Evolutionary conservation across 371 early-diverging fungal genomes (phyloP).

Genomic region (Apophysomyces variabilis): DNA sequence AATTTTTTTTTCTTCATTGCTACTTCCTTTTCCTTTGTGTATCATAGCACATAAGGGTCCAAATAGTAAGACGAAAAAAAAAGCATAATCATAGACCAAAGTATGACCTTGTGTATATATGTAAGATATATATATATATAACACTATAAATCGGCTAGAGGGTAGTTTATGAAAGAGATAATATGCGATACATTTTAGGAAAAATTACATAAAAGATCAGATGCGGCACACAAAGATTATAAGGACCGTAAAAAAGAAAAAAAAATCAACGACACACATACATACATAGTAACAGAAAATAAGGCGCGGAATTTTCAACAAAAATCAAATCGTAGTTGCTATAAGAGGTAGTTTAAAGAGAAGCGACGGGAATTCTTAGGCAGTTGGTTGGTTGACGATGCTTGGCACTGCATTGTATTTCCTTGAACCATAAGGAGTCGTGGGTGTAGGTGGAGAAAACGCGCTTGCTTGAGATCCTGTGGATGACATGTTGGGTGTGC

Average conservation of each 20-base stretch:
- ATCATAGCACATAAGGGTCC: constrained; percentile 8
- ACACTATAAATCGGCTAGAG: neutral
- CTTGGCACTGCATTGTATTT: constrained; percentile 17
- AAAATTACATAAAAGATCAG: constrained; percentile 10
- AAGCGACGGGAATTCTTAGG: neutral
- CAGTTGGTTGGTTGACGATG: constrained; percentile 14
- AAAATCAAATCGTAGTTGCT: constrained; percentile 8
- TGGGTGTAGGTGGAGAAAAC: constrained; percentile 28
- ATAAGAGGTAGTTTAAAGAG: neutral
- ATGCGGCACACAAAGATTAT: constrained; percentile 11
- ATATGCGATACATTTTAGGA: constrained; percentile 9
- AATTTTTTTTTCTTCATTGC: neutral
- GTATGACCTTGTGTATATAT: neutral
- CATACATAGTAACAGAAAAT: constrained; percentile 3
- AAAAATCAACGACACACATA: constrained; percentile 10
- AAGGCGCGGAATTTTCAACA: neutral
- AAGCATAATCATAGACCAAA: neutral
- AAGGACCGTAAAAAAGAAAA: constrained; percentile 5
- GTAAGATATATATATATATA: neutral
- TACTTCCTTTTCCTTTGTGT: neutral
- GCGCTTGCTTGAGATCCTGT: constrained; percentile 25
- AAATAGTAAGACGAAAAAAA: neutral
- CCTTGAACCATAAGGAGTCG: constrained; percentile 24
- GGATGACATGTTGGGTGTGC: constrained; percentile 23
- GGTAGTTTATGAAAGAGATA: constrained; percentile 4